phyloP scores from a whole-genome alignment of 768 basidiomycete species.

The Mycena belliarum region DNA sequence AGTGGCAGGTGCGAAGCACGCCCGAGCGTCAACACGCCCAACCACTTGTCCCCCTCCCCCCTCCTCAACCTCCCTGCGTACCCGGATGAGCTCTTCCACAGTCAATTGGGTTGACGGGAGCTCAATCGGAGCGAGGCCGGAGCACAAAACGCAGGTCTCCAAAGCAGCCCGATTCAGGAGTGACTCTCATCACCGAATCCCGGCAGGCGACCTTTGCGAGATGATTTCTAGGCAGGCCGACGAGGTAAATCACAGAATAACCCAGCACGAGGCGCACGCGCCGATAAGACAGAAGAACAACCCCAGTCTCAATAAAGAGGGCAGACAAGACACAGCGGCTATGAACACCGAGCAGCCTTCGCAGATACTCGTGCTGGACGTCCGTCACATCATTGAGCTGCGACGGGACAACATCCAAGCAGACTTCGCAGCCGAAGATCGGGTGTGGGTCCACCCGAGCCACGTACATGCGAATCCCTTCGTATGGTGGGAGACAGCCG shows the following conservation, averaged over 20 bases:
- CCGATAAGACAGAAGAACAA: neutral
- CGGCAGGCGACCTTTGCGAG: neutral
- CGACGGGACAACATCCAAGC: neutral
- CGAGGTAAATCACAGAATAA: neutral
- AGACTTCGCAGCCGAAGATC: slow-evolving; percentile 24
- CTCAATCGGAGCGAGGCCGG: neutral
- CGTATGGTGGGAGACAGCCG: slow-evolving; percentile 19
- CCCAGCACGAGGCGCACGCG: neutral
- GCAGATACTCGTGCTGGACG: neutral
- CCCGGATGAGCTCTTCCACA: too few relatives aligned
- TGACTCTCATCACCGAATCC: neutral
- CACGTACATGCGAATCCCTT: slow-evolving; percentile 24
- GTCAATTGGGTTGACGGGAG: too few relatives aligned
- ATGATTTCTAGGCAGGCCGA: neutral
- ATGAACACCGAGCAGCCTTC: neutral
- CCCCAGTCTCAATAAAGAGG: neutral
- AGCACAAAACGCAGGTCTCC: neutral
- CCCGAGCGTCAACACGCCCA: too few relatives aligned
- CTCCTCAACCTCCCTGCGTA: neutral
- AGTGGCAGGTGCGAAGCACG: neutral
- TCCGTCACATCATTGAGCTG: neutral
- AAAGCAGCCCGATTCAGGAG: neutral
- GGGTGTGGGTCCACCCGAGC: slow-evolving; percentile 27
- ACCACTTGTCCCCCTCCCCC: too few relatives aligned
- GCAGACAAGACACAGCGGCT: neutral